Evolutionary conservation across 1,284 basidiomycete species (phyloP), one percentile per base, ranked within the genome.

Genomic region (Singerocomus inundabilis): DNA sequence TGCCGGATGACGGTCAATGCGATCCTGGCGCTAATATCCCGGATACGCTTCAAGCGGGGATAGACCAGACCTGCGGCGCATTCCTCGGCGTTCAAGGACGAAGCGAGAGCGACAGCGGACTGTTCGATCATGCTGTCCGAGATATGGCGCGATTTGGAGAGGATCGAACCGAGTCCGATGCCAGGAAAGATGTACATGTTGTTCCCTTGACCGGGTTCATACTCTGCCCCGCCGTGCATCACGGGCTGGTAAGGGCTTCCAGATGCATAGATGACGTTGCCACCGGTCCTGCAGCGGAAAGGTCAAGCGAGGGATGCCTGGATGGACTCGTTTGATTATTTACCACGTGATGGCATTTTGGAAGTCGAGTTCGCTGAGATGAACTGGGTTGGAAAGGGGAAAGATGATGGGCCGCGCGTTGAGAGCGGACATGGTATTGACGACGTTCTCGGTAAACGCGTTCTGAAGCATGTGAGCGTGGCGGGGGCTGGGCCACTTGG

Each of bases 361-460:
- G 57, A 85, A 92, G 36, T 85, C 84, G 44, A 85, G 69, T 65
- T 88, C 86, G 57, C 80, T 79, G 46, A 88, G 77, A 51, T 79
- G 74, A 24, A 85, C 79, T 2, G 91, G 91, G 69, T 93, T 93
- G 33, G 87, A 90, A 3, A 93, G 80, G 35, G 91, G 89, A 72
- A 93, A 92, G 65, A 93, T 82, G 73, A 93, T 89, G 32, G 91
- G 91, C 11, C 82, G 79, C 39, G 72, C 62, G 71, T 92, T 93
- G 49, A 86, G 71, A 30, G 77, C 70, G 10, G 80, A 79, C 88
- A 93, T 91, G 40, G 79, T 72, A 46, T 76, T 74, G 43, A 93
- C 79, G 33, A 87, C 82, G 16, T 79, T 71, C 65, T 88, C 79
- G 40, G 76, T 80, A 71, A 94, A 94, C 1, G 88, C 86, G 56